Evolutionary conservation across 768 basidiomycete genomes (phyloP), one percentile per base, ranked within the genome.

Genomic region (Rossbeevera mucosa): DNA sequence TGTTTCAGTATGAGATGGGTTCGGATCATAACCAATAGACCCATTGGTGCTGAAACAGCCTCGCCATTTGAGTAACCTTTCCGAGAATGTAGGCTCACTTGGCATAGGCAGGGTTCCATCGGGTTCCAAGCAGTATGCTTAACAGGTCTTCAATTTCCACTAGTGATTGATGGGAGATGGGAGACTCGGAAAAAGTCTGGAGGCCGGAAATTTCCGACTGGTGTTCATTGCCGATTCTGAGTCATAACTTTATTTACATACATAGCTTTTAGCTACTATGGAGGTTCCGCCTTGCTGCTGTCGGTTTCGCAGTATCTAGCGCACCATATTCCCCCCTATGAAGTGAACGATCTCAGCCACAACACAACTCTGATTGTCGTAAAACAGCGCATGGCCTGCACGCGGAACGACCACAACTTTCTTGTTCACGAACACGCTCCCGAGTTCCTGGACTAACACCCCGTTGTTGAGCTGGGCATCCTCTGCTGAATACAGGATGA

Each of bases 271-370:
- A n/a, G n/a, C n/a, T n/a, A n/a, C n/a, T n/a, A n/a, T n/a, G n/a
- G n/a, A n/a, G n/a, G n/a, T n/a, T n/a, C n/a, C n/a, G n/a, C n/a
- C n/a, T n/a, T n/a, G n/a, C n/a, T n/a, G n/a, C 25, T 25, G 2
- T 30, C 29, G 13, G 9, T 30, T 5, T 30, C 30, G 30, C 13
- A 30, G 38, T 43, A 18, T 26, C 25, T 44, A 44, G n/a, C 0
- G 41, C 41, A 11, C 25, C 12, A 18, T 18, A 16, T 53, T 38
- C 16, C 43, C 48, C n/a, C 43, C 36, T 14, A 54, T n/a, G n/a
- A 45, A 45, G 14, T 36, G 29, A 30, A 54, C 41, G 20, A 54
- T 50, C 44, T 54, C 53, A 8, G 36, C 13, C 36, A 51, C 48
- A 20, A 51, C 44, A 29, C 16, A 29, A 16, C 22, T 21, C 20